These are phyloP conservation scores for Trichoderma sp. DNA, from an alignment of 2,329 filamentous ascomycete species.

Conservation along the genomic window DNA sequence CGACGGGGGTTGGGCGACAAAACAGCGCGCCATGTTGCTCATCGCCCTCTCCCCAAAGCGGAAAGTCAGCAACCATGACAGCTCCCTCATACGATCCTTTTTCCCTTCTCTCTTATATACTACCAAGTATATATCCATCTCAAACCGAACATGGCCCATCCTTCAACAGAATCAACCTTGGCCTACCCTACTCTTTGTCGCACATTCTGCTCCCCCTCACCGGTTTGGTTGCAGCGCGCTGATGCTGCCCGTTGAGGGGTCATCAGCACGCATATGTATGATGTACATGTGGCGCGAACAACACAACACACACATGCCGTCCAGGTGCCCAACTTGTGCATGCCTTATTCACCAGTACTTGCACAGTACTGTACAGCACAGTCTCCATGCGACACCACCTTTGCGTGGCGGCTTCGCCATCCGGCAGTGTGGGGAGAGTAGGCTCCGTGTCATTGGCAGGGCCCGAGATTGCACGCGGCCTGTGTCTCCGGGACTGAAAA, in stretches of 20 bases:
- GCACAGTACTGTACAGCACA: background rate
- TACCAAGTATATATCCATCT: background rate
- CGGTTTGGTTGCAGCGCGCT: conserved; percentile 11
- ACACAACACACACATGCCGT: no score
- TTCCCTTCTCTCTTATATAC: background rate
- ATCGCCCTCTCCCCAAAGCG: background rate
- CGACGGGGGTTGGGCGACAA: background rate
- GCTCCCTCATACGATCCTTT: background rate
- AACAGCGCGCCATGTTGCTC: background rate
- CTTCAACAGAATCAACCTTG: background rate
- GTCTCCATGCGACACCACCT: conserved; percentile 3
- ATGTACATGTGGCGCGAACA: conserved; percentile 8
- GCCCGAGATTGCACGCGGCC: background rate
- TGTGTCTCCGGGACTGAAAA: background rate
- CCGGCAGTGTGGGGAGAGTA: background rate
- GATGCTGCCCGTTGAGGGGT: conserved; percentile 14
- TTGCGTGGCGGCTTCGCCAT: background rate
- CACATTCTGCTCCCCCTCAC: conserved; percentile 3
- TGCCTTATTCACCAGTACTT: no score
- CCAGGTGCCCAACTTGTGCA: background rate
- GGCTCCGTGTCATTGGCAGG: conserved; percentile 2
- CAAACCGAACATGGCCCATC: background rate
- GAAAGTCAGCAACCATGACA: background rate
- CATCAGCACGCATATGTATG: conserved; percentile 16
- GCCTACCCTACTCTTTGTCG: background rate